phyloP scores from a whole-genome alignment of 257 asterid genomes.

The Gardenia jasminoides region DNA sequence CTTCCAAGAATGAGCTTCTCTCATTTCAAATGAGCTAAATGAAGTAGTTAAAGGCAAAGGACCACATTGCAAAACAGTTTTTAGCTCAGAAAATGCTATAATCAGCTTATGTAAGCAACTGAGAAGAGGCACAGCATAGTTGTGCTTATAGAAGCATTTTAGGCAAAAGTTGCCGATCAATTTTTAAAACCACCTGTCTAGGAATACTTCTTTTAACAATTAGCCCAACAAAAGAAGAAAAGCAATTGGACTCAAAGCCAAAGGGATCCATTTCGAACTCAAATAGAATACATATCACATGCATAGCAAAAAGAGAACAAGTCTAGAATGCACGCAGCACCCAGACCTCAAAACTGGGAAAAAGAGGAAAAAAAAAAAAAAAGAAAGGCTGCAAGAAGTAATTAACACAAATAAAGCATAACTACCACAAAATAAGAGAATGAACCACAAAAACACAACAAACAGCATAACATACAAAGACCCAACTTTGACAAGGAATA shows the following conservation, averaged over 20 bases:
- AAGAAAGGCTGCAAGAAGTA: not conserved
- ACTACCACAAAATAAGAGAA: not conserved
- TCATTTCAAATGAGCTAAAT: not conserved
- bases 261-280: not conserved
- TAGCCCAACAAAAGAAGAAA: not conserved
- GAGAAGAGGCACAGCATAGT: too few relatives aligned
- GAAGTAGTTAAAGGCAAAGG: not conserved
- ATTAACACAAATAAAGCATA: not conserved
- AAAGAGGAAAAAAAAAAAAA: not conserved
- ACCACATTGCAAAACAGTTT: not conserved
- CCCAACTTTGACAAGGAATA: not conserved
- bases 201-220: not conserved
- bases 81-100: not conserved
- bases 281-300: not conserved
- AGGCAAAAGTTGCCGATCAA: not conserved
- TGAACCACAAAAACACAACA: slow-evolving; percentile 1
- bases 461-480: not conserved
- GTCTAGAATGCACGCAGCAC: not conserved
- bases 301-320: not conserved
- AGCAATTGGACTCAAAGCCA: not conserved
- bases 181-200: not conserved
- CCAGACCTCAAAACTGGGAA: not conserved
- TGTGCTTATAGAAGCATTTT: not conserved
- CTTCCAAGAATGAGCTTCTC: not conserved
- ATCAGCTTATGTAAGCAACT: not conserved